phyloP scores from a whole-genome alignment of 495 filamentous ascomycete species.

The Penicillium canescens region DNA sequence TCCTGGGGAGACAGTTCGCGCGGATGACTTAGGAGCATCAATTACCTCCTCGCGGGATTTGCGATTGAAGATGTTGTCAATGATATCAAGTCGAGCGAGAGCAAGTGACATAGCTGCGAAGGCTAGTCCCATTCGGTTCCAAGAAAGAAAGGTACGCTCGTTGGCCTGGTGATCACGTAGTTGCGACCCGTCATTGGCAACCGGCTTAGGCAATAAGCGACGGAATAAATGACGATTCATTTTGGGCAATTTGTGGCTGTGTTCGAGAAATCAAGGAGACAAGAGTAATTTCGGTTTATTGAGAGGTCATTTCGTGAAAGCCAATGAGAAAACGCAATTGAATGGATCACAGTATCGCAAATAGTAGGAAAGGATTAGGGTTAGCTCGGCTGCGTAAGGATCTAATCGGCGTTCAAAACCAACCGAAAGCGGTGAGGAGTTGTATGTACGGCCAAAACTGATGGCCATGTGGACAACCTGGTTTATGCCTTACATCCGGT shows the following conservation, averaged over 20 bases:
- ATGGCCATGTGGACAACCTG: too few relatives aligned
- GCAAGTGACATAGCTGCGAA: constrained; percentile 50
- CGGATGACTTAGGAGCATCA: neutral
- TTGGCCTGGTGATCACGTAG: constrained; percentile 54
- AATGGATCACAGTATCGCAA: too few relatives aligned
- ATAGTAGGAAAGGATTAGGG: too few relatives aligned
- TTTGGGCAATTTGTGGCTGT: neutral
- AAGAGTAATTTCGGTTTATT: too few relatives aligned
- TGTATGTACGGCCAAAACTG: too few relatives aligned
- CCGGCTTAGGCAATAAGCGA: constrained; percentile 24
- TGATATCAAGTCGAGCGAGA: constrained; percentile 36
- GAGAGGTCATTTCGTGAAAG: too few relatives aligned
- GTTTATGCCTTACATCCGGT: too few relatives aligned
- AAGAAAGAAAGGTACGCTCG: constrained; percentile 57
- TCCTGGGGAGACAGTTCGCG: constrained; percentile 4
- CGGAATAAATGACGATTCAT: constrained; percentile 20
- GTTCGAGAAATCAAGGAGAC: neutral
- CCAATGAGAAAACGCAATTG: too few relatives aligned
- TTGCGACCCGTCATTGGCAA: constrained; percentile 35
- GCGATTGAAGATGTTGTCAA: constrained; percentile 17
- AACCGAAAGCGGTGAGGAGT: too few relatives aligned
- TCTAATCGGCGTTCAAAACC: too few relatives aligned
- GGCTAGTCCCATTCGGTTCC: constrained; percentile 53
- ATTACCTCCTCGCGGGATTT: constrained; percentile 1
- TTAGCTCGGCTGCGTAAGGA: too few relatives aligned